Evolutionary conservation across 352 stramenopile species (phyloP).

Genomic region (Phytophthora foliorum): DNA sequence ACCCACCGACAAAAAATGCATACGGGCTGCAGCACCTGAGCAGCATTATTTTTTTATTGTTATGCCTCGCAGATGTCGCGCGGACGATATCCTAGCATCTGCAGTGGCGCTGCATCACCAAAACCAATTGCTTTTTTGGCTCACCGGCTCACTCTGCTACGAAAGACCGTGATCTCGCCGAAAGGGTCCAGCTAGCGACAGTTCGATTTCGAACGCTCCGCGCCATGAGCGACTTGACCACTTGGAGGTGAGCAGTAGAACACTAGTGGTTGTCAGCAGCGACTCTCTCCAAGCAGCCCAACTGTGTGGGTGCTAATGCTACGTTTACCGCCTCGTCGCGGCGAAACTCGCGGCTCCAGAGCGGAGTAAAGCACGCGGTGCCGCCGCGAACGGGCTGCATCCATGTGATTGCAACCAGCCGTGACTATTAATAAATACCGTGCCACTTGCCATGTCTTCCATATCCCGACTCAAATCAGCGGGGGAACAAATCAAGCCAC

Average conservation of each 20-base stretch:
- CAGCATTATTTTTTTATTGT: not conserved
- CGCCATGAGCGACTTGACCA: constrained; percentile 27
- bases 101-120: not conserved
- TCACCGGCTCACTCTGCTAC: constrained; percentile 30
- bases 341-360: constrained; percentile 6
- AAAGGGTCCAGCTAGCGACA: constrained; percentile 18
- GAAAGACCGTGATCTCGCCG: constrained; percentile 6
- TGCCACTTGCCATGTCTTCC: constrained; percentile 1
- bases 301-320: constrained; percentile 26
- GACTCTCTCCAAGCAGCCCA: not conserved
- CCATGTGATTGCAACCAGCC: constrained; percentile 7
- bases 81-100: not conserved
- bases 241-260: constrained; percentile 16
- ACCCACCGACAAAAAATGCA: constrained; percentile 2
- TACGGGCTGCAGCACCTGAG: not conserved
- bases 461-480: constrained; percentile 29
- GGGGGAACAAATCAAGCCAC: constrained; percentile 12
- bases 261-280: constrained; percentile 2
- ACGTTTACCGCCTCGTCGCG: constrained; percentile 8
- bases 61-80: not conserved
- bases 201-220: constrained; percentile 19
- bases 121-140: not conserved
- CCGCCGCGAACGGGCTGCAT: not conserved
- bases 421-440: too few relatives aligned
- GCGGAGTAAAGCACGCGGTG: not conserved